phyloP scores from a whole-genome alignment of 1,139 yeast genomes.

The Blastobotrys malaysiensis region DNA sequence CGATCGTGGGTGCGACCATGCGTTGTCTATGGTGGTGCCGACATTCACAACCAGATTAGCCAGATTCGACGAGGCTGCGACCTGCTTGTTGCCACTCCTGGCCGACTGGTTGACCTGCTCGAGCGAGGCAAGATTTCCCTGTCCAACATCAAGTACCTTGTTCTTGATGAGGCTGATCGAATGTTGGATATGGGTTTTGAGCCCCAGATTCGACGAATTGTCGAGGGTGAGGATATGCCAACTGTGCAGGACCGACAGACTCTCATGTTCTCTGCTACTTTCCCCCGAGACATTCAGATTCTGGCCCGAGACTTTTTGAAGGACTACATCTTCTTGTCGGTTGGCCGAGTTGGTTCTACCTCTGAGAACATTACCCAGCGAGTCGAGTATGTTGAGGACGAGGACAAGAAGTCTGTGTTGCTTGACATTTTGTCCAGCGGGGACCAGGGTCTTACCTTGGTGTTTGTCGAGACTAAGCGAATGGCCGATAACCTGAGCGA shows the following conservation, averaged over 20 bases:
- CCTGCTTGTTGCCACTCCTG: conserved; percentile 95
- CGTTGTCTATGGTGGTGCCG: conserved; percentile 98
- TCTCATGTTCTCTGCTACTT: conserved; percentile 96
- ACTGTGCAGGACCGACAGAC: conserved; percentile 88
- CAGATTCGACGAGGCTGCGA: conserved; percentile 94
- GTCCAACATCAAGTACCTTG: conserved; percentile 85
- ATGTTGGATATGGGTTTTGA: conserved; percentile 99
- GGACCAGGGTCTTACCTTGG: conserved; percentile 76
- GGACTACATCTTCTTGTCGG: conserved; percentile 91
- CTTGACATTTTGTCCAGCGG: conserved; percentile 83
- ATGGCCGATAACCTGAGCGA: conserved; percentile 96
- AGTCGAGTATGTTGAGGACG: conserved; percentile 88
- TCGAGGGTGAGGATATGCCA: conserved; percentile 97
- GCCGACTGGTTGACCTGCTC: conserved; percentile 92
- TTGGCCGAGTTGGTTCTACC: conserved; percentile 98
- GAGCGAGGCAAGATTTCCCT: conserved; percentile 93
- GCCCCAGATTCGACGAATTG: conserved; percentile 98
- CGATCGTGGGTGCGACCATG: conserved; percentile 98
- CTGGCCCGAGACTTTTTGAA: conserved; percentile 95
- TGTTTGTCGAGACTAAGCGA: conserved; percentile 97
- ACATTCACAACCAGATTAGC: conserved; percentile 79
- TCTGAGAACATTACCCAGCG: conserved; percentile 96
- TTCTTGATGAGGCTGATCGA: conserved; percentile 98
- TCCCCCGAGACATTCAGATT: conserved; percentile 96
- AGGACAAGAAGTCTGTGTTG: conserved; percentile 86